Percentiles rank a stretch among this genome's conserved stretches.
These are phyloP conservation scores for Coniochaeta prunicola DNA, from an alignment of 2,329 filamentous ascomycete genomes.

Conservation along the genomic window DNA sequence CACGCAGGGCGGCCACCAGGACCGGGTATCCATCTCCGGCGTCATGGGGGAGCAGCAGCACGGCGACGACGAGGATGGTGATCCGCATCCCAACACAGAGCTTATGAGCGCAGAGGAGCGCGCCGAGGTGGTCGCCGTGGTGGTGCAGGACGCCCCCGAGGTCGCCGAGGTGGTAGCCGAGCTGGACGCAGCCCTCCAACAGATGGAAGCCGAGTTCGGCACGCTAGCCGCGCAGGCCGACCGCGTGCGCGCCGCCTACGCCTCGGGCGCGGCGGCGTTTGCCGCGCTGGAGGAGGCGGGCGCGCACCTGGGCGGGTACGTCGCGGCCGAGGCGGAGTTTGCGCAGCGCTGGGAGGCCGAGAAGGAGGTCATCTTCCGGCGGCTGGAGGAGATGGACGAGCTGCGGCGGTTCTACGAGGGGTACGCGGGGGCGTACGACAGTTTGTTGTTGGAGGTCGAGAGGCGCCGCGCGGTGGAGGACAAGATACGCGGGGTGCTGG, in stretches of 20 bases:
- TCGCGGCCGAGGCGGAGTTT: constrained; percentile 59
- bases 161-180: constrained; percentile 61
- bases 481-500: constrained; percentile 65
- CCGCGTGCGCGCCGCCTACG: constrained; percentile 45
- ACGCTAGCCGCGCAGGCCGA: constrained; percentile 57
- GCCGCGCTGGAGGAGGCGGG: constrained; percentile 61
- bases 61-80: constrained; percentile 5
- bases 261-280: constrained; percentile 56
- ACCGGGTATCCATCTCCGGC: constrained; percentile 54
- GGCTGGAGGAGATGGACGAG: constrained; percentile 68
- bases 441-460: constrained; percentile 75
- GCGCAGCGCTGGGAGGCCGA: constrained; percentile 66
- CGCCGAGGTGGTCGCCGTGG: constrained; percentile 73
- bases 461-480: constrained; percentile 66
- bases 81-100: constrained; percentile 26
- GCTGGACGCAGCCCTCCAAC: constrained; percentile 66
- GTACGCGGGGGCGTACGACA: constrained; percentile 78
- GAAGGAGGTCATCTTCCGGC: constrained; percentile 58
- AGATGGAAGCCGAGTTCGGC: constrained; percentile 67
- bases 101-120: constrained; percentile 71
- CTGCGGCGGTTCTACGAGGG: constrained; percentile 80
- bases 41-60: constrained; percentile 44
- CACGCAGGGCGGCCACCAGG: constrained; percentile 31
- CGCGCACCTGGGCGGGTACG: constrained; percentile 55
- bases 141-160: constrained; percentile 62